These are phyloP conservation scores for Waitea zeae DNA, from an alignment of 1,284 basidiomycete genomes.

Conservation along the genomic window DNA sequence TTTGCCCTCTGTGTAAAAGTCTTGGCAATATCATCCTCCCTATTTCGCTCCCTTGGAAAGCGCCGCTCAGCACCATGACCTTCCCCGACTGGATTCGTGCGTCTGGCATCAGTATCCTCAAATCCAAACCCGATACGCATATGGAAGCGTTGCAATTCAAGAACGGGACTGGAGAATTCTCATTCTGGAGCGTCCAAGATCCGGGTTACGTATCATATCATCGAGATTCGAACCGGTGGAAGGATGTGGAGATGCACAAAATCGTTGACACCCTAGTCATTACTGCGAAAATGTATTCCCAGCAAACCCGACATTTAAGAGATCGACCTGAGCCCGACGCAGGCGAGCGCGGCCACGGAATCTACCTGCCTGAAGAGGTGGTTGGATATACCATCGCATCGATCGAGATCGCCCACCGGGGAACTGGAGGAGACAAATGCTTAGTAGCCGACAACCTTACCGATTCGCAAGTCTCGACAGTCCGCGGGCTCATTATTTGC, in stretches of 20 bases:
- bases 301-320: constrained; percentile 58
- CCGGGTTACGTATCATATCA: constrained; percentile 40
- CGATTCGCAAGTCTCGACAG: constrained; percentile 60
- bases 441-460: constrained; percentile 59
- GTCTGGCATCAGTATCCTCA: constrained; percentile 65
- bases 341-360: constrained; percentile 55
- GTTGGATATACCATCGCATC: constrained; percentile 77
- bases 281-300: constrained; percentile 49
- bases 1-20: constrained; percentile 97
- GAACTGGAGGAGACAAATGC: constrained; percentile 29
- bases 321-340: constrained; percentile 57
- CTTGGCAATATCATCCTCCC: constrained; percentile 91
- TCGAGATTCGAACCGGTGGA: constrained; percentile 27
- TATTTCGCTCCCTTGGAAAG: constrained; percentile 32
- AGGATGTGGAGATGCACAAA: constrained; percentile 41
- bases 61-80: constrained; percentile 29
- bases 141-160: constrained; percentile 55
- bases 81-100: constrained; percentile 73
- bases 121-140: constrained; percentile 53
- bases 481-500: constrained; percentile 58
- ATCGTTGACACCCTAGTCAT: constrained; percentile 69
- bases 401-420: constrained; percentile 72
- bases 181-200: constrained; percentile 72
- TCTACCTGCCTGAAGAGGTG: constrained; percentile 82
- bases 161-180: constrained; percentile 70